Evolutionary conservation across 148 eudicot species (phyloP), one percentile per base, ranked within the genome.

Genomic region (Tetragonia tetragonoides): DNA sequence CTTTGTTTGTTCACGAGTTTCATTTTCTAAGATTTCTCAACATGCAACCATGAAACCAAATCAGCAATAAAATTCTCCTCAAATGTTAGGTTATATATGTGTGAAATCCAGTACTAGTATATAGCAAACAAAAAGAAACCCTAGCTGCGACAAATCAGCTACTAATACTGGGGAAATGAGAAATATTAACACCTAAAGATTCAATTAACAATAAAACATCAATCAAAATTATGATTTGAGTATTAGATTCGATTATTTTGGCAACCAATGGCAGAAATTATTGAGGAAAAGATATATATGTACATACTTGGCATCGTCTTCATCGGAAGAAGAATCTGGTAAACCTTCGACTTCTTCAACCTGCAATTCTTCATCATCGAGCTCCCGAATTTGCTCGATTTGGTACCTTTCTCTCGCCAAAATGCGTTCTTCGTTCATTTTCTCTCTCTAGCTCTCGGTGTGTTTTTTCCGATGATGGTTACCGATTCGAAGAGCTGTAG

Each of bases 341-440:
- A 78, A 75, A 63, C 85, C 76, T n/a, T 88, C 96, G 72, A 91
- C 97, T 81, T 95, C 97, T 85, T 95, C 99, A 63, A 95, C 76
- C 73, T 92, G 87, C 84, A 95, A 87, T 75, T 86, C 94, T 80
- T 95, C 98, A 2, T 77, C 73, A 16, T 95, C 98, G 72, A 95
- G 93, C 86, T 90, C 84, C 18, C 89, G 76, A 39, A 90, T 89
- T 78, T 89, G 96, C 83, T 91, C 91, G 72, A 95, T 91, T 84
- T 88, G 96, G 65, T 80, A 74, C 87, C 88, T 83, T 75, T 92
- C 98, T 66, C 90, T 86, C 90, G 87, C 91, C 54, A 83, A 60
- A 28, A 88, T 81, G 41, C 72, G 77, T 47, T 83, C 81, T 10
- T 84, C 84, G 41, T 88, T 91, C 94, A 90, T 90, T 56, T 56